Evolutionary conservation across 768 basidiomycete genomes (phyloP).

Genomic region (Pleurotus salmoneostramineus): DNA sequence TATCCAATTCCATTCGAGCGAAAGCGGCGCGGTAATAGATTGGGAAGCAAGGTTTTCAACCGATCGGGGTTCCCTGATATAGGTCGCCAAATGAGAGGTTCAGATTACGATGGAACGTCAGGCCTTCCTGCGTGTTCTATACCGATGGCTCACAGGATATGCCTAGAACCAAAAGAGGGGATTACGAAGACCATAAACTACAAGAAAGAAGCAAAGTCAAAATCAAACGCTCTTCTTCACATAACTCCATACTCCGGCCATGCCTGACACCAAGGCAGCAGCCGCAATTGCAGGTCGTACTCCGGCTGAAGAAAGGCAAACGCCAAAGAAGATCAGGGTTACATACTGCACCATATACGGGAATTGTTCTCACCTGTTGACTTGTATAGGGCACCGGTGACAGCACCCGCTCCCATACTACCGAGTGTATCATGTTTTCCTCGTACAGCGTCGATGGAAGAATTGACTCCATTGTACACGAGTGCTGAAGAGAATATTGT

Average conservation of each 20-base stretch:
- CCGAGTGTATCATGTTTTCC: conserved; percentile 91
- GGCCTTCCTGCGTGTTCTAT: conserved; percentile 27
- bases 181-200: conserved; percentile 51
- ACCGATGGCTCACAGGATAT: conserved; percentile 36
- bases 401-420: conserved; percentile 87
- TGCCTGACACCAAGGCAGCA: conserved; percentile 83
- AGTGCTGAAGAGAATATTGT: conserved; percentile 62
- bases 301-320: conserved; percentile 65
- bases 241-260: conserved; percentile 93
- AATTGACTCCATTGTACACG: conserved; percentile 95
- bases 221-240: conserved; percentile 86
- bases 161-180: conserved; percentile 37
- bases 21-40: conserved; percentile 25
- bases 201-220: conserved; percentile 21
- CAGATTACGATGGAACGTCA: conserved; percentile 22
- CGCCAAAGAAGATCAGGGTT: conserved; percentile 28
- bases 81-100: conserved; percentile 40
- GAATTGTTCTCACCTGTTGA: conserved; percentile 72
- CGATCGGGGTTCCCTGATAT: conserved; percentile 40
- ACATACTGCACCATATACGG: conserved; percentile 19
- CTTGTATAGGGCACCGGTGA: conserved; percentile 91
- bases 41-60: conserved; percentile 41
- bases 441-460: conserved; percentile 82
- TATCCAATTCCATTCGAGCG: conserved; percentile 17
- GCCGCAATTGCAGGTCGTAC: conserved; percentile 86